phyloP scores from a whole-genome alignment of 192 early-diverging fungal genomes.

The Phlyctochytrium planicorne region DNA sequence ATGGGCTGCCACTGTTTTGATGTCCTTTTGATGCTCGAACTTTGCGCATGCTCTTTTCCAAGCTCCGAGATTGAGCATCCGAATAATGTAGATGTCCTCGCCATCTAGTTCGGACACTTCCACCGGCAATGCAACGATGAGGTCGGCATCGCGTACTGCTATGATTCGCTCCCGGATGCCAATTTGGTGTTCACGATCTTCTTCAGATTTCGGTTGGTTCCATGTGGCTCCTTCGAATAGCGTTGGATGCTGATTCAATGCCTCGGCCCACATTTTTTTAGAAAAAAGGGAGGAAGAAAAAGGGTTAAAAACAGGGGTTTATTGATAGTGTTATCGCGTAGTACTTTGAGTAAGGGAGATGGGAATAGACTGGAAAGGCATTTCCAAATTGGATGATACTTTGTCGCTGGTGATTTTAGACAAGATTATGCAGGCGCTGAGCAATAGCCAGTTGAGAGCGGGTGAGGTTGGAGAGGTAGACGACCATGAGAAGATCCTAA shows the following conservation, averaged over 20 bases:
- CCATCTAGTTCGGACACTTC: background rate
- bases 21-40: too few relatives aligned
- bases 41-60: background rate
- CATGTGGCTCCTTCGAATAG: too few relatives aligned
- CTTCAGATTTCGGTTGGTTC: background rate
- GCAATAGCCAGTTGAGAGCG: constrained; percentile 93
- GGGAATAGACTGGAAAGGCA: too few relatives aligned
- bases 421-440: constrained; percentile 74
- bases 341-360: too few relatives aligned
- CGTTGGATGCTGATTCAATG: too few relatives aligned
- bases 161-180: background rate
- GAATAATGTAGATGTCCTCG: background rate
- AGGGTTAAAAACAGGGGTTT: too few relatives aligned
- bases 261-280: too few relatives aligned
- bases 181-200: background rate
- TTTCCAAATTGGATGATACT: too few relatives aligned
- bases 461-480: constrained; percentile 93
- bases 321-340: too few relatives aligned
- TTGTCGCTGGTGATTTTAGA: too few relatives aligned
- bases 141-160: background rate
- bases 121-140: background rate
- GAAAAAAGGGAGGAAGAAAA: too few relatives aligned
- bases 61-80: background rate
- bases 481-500: constrained; percentile 94
- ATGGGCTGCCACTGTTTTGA: too few relatives aligned